Percentiles rank a stretch among this genome's conserved stretches.
Evolutionary conservation across 306 rosid genomes (phyloP).

Genomic region (Pyrus pyrifolia): DNA sequence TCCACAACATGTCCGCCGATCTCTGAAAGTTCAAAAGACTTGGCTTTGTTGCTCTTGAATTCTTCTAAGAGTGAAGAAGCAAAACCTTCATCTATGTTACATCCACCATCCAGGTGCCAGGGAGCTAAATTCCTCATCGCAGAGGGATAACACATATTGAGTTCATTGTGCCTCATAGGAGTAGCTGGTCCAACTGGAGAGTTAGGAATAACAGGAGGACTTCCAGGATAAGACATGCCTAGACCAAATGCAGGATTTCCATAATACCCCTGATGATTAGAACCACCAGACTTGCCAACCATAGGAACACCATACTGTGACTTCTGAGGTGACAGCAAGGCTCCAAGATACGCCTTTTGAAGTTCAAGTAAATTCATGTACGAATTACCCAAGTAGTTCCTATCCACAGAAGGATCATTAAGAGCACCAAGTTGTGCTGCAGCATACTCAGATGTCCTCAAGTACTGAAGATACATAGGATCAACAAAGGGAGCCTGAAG

Average conservation of each 20-base stretch:
- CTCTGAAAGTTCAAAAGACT: conserved; percentile 82
- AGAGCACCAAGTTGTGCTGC: conserved; percentile 75
- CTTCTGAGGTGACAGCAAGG: conserved; percentile 71
- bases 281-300: conserved; percentile 59
- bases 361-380: conserved; percentile 74
- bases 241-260: conserved; percentile 73
- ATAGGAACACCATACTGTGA: conserved; percentile 61
- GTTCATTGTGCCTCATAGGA: conserved; percentile 79
- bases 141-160: conserved; percentile 67
- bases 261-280: conserved; percentile 74
- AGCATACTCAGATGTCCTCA: conserved; percentile 81
- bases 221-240: conserved; percentile 80
- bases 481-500: conserved; percentile 78
- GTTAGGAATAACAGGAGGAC: conserved; percentile 63
- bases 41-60: conserved; percentile 83
- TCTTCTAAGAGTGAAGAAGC: conserved; percentile 80
- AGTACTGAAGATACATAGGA: conserved; percentile 78
- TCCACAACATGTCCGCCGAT: conserved; percentile 63
- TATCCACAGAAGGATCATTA: conserved; percentile 63
- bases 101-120: conserved; percentile 73
- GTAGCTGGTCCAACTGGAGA: conserved; percentile 90
- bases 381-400: conserved; percentile 63
- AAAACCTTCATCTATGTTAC: conserved; percentile 57
- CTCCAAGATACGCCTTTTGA: conserved; percentile 76
- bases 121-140: conserved; percentile 73